Evolutionary conservation across 345 rosid genomes (phyloP).

Genomic region (Eucalyptus dawsonii): DNA sequence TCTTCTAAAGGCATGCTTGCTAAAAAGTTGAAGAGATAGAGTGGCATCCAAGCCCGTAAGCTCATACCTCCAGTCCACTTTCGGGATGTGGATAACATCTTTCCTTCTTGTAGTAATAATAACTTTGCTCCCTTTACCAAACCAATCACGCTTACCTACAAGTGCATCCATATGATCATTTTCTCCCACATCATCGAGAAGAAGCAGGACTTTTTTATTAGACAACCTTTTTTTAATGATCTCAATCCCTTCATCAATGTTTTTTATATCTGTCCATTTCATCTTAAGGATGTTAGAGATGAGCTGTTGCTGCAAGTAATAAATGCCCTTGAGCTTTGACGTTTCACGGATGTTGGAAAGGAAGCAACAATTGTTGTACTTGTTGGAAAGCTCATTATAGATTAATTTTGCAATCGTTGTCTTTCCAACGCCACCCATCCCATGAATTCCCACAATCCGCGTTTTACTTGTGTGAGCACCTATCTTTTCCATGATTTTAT

Average conservation of each 20-base stretch:
- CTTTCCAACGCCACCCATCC: background rate
- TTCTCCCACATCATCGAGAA: no score
- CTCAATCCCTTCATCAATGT: rapidly evolving
- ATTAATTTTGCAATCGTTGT: background rate
- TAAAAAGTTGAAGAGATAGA: no score
- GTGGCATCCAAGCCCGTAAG: rapidly evolving
- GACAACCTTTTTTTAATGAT: rapidly evolving
- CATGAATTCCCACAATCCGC: background rate
- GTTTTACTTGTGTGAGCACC: background rate
- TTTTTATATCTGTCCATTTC: rapidly evolving
- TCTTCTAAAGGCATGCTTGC: no score
- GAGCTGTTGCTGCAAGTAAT: rapidly evolving
- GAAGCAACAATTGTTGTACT: rapidly evolving
- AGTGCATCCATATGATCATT: rapidly evolving
- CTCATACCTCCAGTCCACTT: rapidly evolving
- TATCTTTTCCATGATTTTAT: rapidly evolving
- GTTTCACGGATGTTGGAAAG: rapidly evolving
- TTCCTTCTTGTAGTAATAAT: no score
- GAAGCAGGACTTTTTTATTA: background rate
- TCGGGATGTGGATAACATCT: rapidly evolving
- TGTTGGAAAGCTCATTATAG: background rate
- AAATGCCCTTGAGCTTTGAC: background rate
- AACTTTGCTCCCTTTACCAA: no score
- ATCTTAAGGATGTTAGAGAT: rapidly evolving
- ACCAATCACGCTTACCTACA: no score